These are phyloP conservation scores for Cladosporium halotolerans DNA, from an alignment of 2,329 filamentous ascomycete species.

Conservation along the genomic window DNA sequence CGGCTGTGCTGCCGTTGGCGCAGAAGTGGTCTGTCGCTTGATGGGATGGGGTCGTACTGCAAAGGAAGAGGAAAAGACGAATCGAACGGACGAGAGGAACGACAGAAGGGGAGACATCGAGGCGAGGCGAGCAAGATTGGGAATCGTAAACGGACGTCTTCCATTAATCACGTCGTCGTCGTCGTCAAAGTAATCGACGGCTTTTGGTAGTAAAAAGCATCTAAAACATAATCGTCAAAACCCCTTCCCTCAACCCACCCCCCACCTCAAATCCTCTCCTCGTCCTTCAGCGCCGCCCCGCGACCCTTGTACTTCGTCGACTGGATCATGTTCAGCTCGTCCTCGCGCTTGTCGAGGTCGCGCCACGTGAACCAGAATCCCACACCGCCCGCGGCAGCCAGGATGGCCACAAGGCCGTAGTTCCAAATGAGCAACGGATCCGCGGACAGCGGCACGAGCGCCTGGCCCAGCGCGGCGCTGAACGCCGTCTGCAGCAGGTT, in stretches of 20 bases:
- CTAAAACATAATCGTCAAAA: no score
- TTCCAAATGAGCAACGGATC: slow-evolving; percentile 64
- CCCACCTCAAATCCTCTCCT: slow-evolving; percentile 4
- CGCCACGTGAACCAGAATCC: slow-evolving; percentile 12
- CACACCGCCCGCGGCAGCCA: slow-evolving; percentile 2
- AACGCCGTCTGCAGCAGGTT: slow-evolving; percentile 55
- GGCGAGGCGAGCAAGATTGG: no score
- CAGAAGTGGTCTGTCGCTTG: slow-evolving; percentile 74
- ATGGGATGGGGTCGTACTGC: no score
- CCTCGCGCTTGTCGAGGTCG: slow-evolving; percentile 47
- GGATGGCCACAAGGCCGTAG: slow-evolving; percentile 43
- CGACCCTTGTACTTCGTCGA: slow-evolving; percentile 22
- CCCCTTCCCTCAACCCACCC: no score
- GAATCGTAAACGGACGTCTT: no score
- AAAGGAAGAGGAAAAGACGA: no score
- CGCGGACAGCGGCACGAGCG: slow-evolving; percentile 53
- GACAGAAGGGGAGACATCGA: no score
- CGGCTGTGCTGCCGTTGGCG: slow-evolving; percentile 63
- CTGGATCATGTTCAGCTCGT: slow-evolving; percentile 58
- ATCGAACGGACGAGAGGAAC: no score
- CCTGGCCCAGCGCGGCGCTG: slow-evolving; percentile 55
- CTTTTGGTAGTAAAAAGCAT: no score
- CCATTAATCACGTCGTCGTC: no score
- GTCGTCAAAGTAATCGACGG: no score
- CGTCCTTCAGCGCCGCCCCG: slow-evolving; percentile 10